phyloP scores from a whole-genome alignment of 768 basidiomycete species.

The Termitomyces sp. region DNA sequence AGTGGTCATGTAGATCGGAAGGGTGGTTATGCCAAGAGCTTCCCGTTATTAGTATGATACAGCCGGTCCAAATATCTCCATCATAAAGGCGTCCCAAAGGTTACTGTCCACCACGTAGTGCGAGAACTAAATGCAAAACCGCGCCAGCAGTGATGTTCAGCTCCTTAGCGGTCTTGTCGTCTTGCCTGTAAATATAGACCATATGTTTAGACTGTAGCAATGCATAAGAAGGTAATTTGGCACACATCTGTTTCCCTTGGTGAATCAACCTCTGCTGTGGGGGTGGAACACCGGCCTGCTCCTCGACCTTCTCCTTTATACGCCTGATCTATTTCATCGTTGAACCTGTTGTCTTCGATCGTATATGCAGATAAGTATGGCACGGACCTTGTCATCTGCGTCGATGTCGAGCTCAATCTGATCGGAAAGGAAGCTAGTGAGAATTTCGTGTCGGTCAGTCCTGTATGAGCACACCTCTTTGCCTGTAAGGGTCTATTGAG shows the following conservation, averaged over 20 bases:
- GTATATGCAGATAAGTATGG: not conserved
- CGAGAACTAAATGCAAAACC: constrained; percentile 91
- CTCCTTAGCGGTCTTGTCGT: constrained; percentile 86
- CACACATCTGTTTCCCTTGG: constrained; percentile 88
- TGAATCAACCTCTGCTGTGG: constrained; percentile 94
- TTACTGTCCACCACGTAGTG: constrained; percentile 84
- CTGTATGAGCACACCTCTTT: constrained; percentile 66
- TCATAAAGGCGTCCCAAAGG: not conserved
- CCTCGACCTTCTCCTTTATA: constrained; percentile 97
- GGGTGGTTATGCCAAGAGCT: not conserved
- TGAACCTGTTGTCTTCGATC: not conserved
- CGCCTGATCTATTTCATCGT: constrained; percentile 61
- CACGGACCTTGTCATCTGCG: constrained; percentile 71
- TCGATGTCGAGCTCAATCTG: constrained; percentile 97
- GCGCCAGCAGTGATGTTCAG: constrained; percentile 81
- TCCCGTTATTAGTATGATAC: constrained; percentile 10
- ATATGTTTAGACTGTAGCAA: not conserved
- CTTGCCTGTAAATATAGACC: constrained; percentile 37
- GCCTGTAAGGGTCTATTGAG: constrained; percentile 81
- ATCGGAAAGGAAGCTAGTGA: not conserved
- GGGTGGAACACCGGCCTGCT: constrained; percentile 97
- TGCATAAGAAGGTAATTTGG: constrained; percentile 7
- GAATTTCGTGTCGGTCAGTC: not conserved
- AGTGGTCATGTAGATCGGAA: not conserved
- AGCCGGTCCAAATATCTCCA: not conserved